phyloP scores from a whole-genome alignment of 2,329 filamentous ascomycete species.

The Colletotrichum coccodes region DNA sequence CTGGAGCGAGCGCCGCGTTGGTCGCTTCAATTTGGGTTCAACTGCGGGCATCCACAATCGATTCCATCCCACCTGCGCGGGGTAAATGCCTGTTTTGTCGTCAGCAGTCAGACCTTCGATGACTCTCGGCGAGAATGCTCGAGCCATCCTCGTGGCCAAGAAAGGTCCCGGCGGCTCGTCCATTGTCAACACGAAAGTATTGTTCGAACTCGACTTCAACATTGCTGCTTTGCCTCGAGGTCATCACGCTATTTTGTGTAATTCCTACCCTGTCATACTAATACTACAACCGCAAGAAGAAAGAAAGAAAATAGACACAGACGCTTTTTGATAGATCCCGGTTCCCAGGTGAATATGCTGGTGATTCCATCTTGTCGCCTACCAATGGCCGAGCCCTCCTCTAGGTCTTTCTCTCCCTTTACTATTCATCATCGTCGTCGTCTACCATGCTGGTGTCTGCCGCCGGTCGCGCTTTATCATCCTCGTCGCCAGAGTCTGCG shows the following conservation, averaged over 20 bases:
- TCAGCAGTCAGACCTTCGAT: not conserved
- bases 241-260: constrained; percentile 25
- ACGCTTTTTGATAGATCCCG: constrained; percentile 18
- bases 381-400: not conserved
- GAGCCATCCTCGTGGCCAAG: not conserved
- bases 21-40: constrained; percentile 7
- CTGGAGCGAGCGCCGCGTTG: constrained; percentile 10
- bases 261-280: constrained; percentile 23
- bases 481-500: constrained; percentile 36
- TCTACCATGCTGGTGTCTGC: constrained; percentile 55
- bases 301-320: constrained; percentile 22
- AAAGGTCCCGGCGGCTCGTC: not conserved
- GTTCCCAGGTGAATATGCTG: constrained; percentile 6
- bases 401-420: not conserved
- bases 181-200: not conserved
- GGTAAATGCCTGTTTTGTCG: not conserved
- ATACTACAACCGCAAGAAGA: constrained; percentile 25
- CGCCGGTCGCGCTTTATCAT: constrained; percentile 37
- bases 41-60: not conserved
- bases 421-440: constrained; percentile 44
- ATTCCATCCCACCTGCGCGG: not conserved
- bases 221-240: not conserved
- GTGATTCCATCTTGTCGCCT: constrained; percentile 4
- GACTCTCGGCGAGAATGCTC: not conserved
- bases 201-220: not conserved